Evolutionary conservation across 2,329 filamentous ascomycete species (phyloP).

Genomic region (Ophiostoma pallidulum): DNA sequence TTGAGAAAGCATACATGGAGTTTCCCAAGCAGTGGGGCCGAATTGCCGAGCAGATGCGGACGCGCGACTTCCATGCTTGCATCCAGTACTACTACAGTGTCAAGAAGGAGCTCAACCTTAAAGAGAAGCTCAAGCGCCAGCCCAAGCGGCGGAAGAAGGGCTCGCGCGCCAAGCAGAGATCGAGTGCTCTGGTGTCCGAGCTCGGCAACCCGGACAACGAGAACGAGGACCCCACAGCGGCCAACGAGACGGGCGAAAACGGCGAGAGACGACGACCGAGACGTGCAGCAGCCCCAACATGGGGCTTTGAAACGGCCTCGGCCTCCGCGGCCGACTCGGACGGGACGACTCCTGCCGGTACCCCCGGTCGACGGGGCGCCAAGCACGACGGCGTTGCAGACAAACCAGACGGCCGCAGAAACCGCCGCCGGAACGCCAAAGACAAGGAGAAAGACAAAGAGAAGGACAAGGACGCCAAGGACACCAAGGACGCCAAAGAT

Average conservation of each 20-base stretch:
- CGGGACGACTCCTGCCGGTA: conserved; percentile 45
- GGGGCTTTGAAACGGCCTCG: conserved; percentile 48
- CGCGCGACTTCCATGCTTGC: conserved; percentile 65
- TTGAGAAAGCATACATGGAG: conserved; percentile 66
- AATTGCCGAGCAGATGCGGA: conserved; percentile 57
- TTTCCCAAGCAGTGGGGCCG: conserved; percentile 75
- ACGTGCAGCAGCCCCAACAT: conserved; percentile 61
- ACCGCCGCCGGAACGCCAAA: conserved; percentile 33
- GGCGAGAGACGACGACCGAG: conserved; percentile 52
- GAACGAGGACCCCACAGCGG: conserved; percentile 39
- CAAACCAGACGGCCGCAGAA: conserved; percentile 21
- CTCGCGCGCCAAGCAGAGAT: conserved; percentile 47
- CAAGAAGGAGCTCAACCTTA: conserved; percentile 65
- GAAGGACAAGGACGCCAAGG: conserved; percentile 29
- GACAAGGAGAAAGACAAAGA: conserved; percentile 28
- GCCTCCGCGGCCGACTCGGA: conserved; percentile 44
- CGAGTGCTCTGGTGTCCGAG: conserved; percentile 57
- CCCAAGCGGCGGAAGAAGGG: conserved; percentile 49
- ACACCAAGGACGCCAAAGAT: conserved; percentile 24
- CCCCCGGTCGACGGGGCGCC: conserved; percentile 43
- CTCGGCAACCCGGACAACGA: conserved; percentile 51
- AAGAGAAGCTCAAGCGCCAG: conserved; percentile 62
- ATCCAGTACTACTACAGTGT: conserved; percentile 82
- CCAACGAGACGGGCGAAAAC: conserved; percentile 44
- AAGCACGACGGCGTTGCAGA: conserved; percentile 13